These are phyloP conservation scores for Citrus hindsii DNA, from an alignment of 345 rosid species.

Conservation along the genomic window DNA sequence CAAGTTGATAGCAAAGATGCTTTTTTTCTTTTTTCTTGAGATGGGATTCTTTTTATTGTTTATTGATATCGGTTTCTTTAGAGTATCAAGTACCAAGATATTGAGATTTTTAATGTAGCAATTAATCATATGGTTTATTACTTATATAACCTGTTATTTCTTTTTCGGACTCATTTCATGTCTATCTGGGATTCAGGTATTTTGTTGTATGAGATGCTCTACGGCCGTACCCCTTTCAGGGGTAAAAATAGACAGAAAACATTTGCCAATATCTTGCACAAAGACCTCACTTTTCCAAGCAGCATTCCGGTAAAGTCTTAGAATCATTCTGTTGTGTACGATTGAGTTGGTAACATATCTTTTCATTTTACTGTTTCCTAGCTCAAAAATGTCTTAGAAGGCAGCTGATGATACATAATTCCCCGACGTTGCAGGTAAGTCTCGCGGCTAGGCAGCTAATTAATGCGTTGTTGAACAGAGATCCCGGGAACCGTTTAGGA, in stretches of 20 bases:
- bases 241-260: slow-evolving; percentile 98
- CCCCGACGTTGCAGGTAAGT: slow-evolving; percentile 65
- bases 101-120: background rate
- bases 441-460: slow-evolving; percentile 79
- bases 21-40: background rate
- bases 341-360: background rate
- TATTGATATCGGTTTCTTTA: background rate
- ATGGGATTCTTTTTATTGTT: background rate
- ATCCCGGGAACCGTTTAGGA: slow-evolving; percentile 75
- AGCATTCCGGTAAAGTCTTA: slow-evolving; percentile 66
- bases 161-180: slow-evolving; percentile 2
- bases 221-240: slow-evolving; percentile 96
- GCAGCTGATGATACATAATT: slow-evolving; percentile 2
- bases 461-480: slow-evolving; percentile 62
- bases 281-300: slow-evolving; percentile 94
- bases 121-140: background rate
- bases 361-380: no score
- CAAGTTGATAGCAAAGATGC: background rate
- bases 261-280: slow-evolving; percentile 86
- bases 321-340: background rate
- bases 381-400: background rate
- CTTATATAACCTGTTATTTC: background rate
- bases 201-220: slow-evolving; percentile 92
- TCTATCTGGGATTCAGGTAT: slow-evolving; percentile 49
- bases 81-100: background rate